Base-by-base conservation (phyloP, 495 filamentous ascomycete genomes). In the Aeminium ludgeri region DNA sequence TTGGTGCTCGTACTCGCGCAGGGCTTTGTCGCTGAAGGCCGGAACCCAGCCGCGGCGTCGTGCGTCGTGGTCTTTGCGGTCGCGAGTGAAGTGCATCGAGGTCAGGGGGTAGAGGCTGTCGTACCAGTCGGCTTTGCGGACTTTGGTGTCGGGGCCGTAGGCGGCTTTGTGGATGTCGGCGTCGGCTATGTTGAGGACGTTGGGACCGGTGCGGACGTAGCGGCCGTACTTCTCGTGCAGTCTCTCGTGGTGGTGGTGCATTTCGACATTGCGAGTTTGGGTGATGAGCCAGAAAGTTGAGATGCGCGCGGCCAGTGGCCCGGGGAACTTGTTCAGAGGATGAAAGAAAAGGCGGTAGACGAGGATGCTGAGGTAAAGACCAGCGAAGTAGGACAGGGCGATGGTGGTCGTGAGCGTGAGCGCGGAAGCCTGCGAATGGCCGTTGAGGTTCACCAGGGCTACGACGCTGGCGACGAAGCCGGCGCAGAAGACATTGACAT, bases 301-400 rank as follows among this genome's bases (percentile, higher is more conserved):
- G 41, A 72, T 44, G 46, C 51, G 47, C 18, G 65, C 61, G 2
- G 44, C 13, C 15, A 50, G 39, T 2, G 66, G 65, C 0, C 67
- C 68, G 2, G 62, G 62, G 41, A 69, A 70, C 6, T 43, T 40
- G 12, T 59, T 51, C 4, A 72, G 49, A 1, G 52, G 56, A 52
- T 70, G 63, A 35, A 69, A 63, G 39, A 56, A 64, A 6, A 48
- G 17, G 7, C 66, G 60, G 40, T 71, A 69, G 20, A 61, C 25
- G 17, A 54, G 28, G 10, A 70, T 64, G 49, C 66, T 72, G 7
- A 43, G 38, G 20, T 62, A 52, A 0, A 71, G 48, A 6, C 38
- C 54, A 4, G 32, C 2, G 27, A 49, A 13, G 34, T 18, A 49
- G 30, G 15, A 20, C 33, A 8, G 12, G 17, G 20, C 10, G 2